Evolutionary conservation across 1,139 yeast species (phyloP), one percentile per base, ranked within the genome.

Genomic region (Meyerozyma smithsonii): DNA sequence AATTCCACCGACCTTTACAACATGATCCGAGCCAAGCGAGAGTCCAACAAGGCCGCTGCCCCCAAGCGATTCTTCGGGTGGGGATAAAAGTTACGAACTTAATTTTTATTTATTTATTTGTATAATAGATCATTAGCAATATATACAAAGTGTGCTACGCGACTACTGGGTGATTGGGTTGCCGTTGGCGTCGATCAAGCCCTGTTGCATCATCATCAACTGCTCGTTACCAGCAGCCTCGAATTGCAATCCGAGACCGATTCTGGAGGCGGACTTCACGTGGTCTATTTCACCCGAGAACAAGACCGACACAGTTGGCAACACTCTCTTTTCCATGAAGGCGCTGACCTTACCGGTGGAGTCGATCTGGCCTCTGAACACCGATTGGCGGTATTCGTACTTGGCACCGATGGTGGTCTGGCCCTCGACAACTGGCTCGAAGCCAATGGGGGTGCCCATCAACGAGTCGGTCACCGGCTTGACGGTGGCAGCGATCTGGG

Each of bases 361-460:
- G 67, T 90, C 97, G 47, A 92, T 61, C 66, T 90, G 96, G 57
- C 97, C 97, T 67, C 98, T 83, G 79, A 88, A 89, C 42, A 88
- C 84, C 45, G 95, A 84, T 68, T 89, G 95, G 71, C 97, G 89
- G 77, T 89, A 94, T 71, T 92, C 98, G 68, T 92, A 92, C 71
- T 90, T 92, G 56, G 97, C 96, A 66, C 97, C 98, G 43, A 92
- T 64, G 47, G 97, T 86, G 55, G 99, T 90, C 54, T 79, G 78
- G 57, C 96, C 97, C 61, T 90, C 97, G 44, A 88, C 74, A 39
- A 83, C 81, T 36, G 95, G 90, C 64, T 83, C 85, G 56, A 76
- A 74, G 42, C 87, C 87, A 49, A 87, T 80, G 47, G 94, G 87
- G 42, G 86, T 80, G 45, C 89, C 90, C 75, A 83, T 74, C 70